These are phyloP conservation scores for Gymnopus androsaceus DNA, from an alignment of 1,284 basidiomycete genomes.

Conservation along the genomic window DNA sequence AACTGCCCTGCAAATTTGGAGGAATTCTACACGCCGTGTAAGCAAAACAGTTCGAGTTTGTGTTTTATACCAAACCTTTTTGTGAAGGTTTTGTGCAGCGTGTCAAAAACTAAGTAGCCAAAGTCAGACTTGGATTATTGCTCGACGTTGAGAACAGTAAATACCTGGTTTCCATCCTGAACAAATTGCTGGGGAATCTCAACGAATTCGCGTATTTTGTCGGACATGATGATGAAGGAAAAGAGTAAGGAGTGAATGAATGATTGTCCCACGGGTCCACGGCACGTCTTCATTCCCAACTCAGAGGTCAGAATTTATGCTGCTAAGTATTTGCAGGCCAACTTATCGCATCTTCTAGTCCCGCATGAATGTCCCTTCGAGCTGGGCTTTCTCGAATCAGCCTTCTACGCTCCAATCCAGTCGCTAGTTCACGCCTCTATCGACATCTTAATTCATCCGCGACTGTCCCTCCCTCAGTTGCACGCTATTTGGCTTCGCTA, in stretches of 20 bases:
- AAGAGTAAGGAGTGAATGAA: constrained; percentile 23
- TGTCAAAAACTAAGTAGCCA: constrained; percentile 80
- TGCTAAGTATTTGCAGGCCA: neutral
- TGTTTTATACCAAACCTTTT: constrained; percentile 65
- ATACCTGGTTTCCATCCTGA: constrained; percentile 90
- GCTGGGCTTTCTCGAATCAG: constrained; percentile 37
- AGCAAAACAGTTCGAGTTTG: constrained; percentile 14
- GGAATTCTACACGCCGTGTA: constrained; percentile 67
- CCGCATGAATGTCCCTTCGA: constrained; percentile 59
- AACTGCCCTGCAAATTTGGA: constrained; percentile 91
- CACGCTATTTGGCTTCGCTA: neutral
- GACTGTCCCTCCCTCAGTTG: neutral
- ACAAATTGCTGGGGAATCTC: constrained; percentile 93
- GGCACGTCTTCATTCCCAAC: constrained; percentile 2
- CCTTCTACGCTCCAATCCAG: constrained; percentile 22
- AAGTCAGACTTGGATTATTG: neutral
- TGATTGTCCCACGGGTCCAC: constrained; percentile 16
- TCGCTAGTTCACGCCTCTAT: constrained; percentile 6
- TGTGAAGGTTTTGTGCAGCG: constrained; percentile 97
- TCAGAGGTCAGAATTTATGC: neutral
- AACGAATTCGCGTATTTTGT: constrained; percentile 87
- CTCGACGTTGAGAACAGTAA: constrained; percentile 26
- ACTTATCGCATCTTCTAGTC: constrained; percentile 15
- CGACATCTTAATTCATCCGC: neutral
- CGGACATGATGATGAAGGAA: constrained; percentile 65